Evolutionary conservation across 139 green algal genomes (phyloP), one percentile per base, ranked within the genome.

Genomic region (Marvania coccoides): DNA sequence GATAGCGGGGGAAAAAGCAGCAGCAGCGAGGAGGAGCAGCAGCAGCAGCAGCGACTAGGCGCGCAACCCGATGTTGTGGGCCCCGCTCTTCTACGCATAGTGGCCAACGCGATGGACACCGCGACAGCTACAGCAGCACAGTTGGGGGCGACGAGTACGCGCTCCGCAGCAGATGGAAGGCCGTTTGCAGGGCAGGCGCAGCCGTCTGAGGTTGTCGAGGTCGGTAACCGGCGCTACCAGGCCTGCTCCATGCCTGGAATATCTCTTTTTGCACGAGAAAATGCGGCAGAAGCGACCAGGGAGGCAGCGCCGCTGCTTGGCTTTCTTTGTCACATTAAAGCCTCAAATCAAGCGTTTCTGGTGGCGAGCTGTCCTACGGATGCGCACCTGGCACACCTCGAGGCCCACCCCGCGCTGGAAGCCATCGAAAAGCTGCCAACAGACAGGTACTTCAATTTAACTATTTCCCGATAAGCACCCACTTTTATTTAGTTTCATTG

Each of bases 331-430:
- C 61, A 69, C 48, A 7, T 78, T 4, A 53, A 51, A 7, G 65
- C 58, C 19, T 70, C 15, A 12, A 58, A 70, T 14, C 45, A 68
- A 67, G 39, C 80, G 31, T 26, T 77, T 13, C 67, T 74, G 28
- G 42, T 82, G 2, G 31, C 69, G 1, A 63, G 67, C 58, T 82
- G 63, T 58, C 56, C 33, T 26, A 63, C 54, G n/a, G 5, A 13
- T 28, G 30, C 48, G 58, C 63, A 48, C 28, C 53, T 47, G 31
- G 7, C 5, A 59, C 47, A 47, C 6, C 57, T 85, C 39, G 42
- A 57, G 59, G 58, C 73, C 26, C 69, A 85, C 42, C 67, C 70
- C 9, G 80, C 57, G 3, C 12, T 75, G 9, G 9, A 19, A 28
- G 42, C 42, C 19, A 51, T 51, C 19, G 19, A 19, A 19, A 51